phyloP scores from a whole-genome alignment of 768 basidiomycete species.

The Hirschioporus abietinus region DNA sequence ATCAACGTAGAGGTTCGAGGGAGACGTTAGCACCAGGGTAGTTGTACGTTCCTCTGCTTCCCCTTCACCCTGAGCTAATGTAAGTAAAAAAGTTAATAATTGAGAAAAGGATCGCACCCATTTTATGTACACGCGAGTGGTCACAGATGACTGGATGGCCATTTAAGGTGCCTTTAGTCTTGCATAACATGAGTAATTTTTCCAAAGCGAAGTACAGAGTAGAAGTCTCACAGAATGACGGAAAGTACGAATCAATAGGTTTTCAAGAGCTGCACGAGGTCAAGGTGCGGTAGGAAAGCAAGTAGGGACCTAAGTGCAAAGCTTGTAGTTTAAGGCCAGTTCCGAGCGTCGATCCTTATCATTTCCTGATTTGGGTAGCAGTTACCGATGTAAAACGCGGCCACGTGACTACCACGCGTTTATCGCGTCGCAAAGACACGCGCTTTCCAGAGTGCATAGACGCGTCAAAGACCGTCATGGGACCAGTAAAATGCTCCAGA shows the following conservation, averaged over 20 bases:
- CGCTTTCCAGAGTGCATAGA: neutral
- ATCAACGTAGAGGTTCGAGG: neutral
- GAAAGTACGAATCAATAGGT: neutral
- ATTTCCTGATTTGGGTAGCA: neutral
- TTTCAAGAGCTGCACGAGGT: neutral
- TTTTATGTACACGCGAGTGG: neutral
- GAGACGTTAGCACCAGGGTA: neutral
- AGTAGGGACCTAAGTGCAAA: neutral
- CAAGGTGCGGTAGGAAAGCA: neutral
- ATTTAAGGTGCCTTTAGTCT: neutral
- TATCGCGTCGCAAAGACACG: neutral
- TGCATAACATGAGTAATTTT: neutral
- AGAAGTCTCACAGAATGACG: neutral
- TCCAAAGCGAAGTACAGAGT: neutral
- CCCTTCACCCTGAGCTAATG: neutral
- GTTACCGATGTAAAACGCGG: neutral
- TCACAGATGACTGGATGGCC: neutral
- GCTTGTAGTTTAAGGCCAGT: slow-evolving; percentile 1
- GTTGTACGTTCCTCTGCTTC: neutral
- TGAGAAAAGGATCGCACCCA: neutral
- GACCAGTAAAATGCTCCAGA: neutral
- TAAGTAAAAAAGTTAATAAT: neutral
- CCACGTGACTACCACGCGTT: neutral
- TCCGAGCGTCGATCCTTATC: neutral
- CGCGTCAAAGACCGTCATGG: neutral